A percentile compares a stretch with the other conserved stretches of the same genome.
These are phyloP conservation scores for Trypanosoma theileri DNA, from an alignment of 208 protist genomes.

Conservation along the genomic window DNA sequence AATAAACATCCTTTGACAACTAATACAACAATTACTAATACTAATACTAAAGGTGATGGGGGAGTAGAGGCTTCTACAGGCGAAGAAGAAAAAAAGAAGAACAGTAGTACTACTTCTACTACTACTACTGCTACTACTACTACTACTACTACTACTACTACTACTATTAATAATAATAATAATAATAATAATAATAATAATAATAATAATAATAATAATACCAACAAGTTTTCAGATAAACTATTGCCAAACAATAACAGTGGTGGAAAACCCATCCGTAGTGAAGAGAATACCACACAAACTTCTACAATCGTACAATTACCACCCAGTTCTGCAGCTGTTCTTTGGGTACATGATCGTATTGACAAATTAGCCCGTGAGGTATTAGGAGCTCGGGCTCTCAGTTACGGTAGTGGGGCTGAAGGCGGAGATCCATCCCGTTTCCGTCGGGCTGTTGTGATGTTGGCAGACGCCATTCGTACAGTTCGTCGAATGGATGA, in stretches of 20 bases:
- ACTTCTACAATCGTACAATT: conserved; percentile 22
- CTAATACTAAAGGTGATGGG: not conserved
- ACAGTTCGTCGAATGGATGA: conserved; percentile 61
- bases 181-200: too few species aligned
- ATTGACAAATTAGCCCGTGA: conserved; percentile 66
- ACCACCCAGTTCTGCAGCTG: conserved; percentile 65
- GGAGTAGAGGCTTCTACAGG: too few species aligned
- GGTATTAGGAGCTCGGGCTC: conserved; percentile 64
- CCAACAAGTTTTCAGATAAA: too few species aligned
- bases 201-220: too few species aligned
- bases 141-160: too few species aligned
- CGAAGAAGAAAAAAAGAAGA: too few species aligned
- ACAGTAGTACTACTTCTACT: too few species aligned
- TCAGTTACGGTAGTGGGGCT: conserved; percentile 76
- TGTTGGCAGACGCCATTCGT: conserved; percentile 59
- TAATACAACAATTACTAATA: not conserved
- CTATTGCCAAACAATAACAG: not conserved
- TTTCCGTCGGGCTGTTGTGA: conserved; percentile 64
- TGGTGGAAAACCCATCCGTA: not conserved
- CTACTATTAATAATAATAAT: too few species aligned
- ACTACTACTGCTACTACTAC: too few species aligned
- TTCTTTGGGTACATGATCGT: conserved; percentile 77
- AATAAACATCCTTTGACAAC: too few species aligned
- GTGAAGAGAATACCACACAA: not conserved
- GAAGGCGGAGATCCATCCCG: conserved; percentile 79